A percentile compares a stretch with the other conserved stretches of the same genome.
These are phyloP conservation scores for Echites panduratus DNA, from an alignment of 257 asterid genomes.

Conservation along the genomic window DNA sequence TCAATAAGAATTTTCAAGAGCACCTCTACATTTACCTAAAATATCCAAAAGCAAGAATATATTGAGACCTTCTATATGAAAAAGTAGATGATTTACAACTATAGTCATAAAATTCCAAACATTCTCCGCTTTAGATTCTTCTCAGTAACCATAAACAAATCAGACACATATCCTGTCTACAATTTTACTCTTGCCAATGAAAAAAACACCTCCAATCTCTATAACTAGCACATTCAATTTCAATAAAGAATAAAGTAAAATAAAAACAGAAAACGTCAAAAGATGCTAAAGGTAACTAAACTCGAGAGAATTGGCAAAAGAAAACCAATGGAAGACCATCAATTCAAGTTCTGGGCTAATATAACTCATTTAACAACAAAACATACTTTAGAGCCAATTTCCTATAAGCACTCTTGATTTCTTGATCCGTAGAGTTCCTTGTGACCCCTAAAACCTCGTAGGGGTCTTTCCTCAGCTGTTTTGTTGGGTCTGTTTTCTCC, in stretches of 20 bases:
- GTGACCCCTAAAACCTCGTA: slow-evolving; percentile 91
- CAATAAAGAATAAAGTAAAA: not conserved
- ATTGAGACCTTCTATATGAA: not conserved
- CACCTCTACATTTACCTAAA: not conserved
- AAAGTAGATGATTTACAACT: not conserved
- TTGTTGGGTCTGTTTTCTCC: slow-evolving; percentile 52
- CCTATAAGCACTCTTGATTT: slow-evolving; percentile 83
- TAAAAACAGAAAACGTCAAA: not conserved
- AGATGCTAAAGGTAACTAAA: not conserved
- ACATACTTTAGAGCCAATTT: slow-evolving; percentile 89
- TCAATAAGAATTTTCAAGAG: not conserved
- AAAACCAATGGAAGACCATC: not conserved
- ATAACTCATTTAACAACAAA: slow-evolving; percentile 1
- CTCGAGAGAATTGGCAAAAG: not conserved
- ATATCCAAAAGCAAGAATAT: not conserved
- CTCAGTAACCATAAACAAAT: not conserved
- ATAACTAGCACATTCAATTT: not conserved
- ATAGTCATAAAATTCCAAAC: not conserved
- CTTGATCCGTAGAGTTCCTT: slow-evolving; percentile 84
- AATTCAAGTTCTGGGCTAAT: slow-evolving; percentile 2
- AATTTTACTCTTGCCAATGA: not conserved
- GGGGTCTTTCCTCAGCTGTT: slow-evolving; percentile 81
- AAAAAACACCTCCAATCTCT: not conserved
- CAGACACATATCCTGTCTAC: not conserved
- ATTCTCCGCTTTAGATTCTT: not conserved